phyloP scores from a whole-genome alignment of 345 rosid species.

The Salix viminalis region DNA sequence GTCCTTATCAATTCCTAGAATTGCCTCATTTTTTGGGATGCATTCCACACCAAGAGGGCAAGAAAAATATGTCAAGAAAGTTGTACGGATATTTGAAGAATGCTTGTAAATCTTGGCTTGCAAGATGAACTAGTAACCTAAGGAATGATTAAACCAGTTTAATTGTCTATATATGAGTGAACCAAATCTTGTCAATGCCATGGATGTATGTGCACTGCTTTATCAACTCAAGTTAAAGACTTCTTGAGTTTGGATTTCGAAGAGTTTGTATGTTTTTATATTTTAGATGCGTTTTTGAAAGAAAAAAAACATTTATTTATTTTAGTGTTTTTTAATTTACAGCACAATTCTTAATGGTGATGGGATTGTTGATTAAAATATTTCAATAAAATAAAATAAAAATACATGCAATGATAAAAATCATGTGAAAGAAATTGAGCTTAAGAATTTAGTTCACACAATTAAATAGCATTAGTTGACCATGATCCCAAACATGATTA shows the following conservation, averaged over 20 bases:
- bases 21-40: background rate
- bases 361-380: background rate
- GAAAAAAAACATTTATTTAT: too few relatives aligned
- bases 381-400: background rate
- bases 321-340: background rate
- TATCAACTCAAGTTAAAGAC: background rate
- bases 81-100: too few relatives aligned
- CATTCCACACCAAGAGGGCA: too few relatives aligned
- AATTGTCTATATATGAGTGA: too few relatives aligned
- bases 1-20: background rate
- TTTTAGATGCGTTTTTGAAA: too few relatives aligned
- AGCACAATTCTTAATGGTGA: background rate
- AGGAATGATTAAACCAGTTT: too few relatives aligned
- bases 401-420: too few relatives aligned
- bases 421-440: background rate
- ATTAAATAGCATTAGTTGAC: background rate
- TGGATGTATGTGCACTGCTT: background rate
- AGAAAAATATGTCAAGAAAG: too few relatives aligned
- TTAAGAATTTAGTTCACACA: background rate
- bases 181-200: too few relatives aligned
- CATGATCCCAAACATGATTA: background rate
- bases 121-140: too few relatives aligned
- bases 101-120: too few relatives aligned
- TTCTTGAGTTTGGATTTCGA: background rate
- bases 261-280: too few relatives aligned